These are phyloP conservation scores for Fusarium goolgardi DNA, from an alignment of 2,329 filamentous ascomycete genomes.

Conservation along the genomic window DNA sequence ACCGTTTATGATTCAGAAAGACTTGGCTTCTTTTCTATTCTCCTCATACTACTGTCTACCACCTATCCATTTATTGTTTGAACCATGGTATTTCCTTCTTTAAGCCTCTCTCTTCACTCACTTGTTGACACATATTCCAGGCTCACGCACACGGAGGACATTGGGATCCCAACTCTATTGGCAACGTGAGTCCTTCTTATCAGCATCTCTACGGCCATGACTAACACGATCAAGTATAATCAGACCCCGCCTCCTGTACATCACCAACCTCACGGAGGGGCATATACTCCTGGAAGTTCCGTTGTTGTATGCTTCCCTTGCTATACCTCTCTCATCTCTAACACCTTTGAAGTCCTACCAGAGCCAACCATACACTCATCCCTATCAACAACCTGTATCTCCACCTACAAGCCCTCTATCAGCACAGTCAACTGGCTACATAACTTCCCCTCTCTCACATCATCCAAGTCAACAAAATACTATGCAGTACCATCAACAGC, in stretches of 20 bases:
- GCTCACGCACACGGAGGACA: conserved; percentile 43
- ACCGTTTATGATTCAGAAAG: conserved; percentile 3
- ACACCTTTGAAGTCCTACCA: conserved; percentile 38
- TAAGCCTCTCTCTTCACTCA: neutral
- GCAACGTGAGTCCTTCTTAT: conserved; percentile 20
- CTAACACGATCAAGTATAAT: conserved; percentile 35
- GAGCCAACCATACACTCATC: conserved; percentile 37
- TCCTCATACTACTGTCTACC: neutral
- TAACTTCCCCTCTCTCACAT: conserved; percentile 22
- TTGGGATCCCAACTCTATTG: conserved; percentile 41
- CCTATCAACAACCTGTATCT: conserved; percentile 38
- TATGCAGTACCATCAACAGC: conserved; percentile 42
- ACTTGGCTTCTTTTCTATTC: conserved; percentile 4
- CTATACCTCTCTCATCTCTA: neutral
- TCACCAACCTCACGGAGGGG: conserved; percentile 42
- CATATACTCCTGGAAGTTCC: conserved; percentile 44
- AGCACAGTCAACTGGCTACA: conserved; percentile 28
- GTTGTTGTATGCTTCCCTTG: conserved; percentile 29
- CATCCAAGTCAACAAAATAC: conserved; percentile 34
- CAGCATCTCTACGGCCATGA: neutral
- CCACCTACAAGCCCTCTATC: conserved; percentile 39
- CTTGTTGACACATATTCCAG: conserved; percentile 19
- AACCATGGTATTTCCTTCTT: conserved; percentile 38
- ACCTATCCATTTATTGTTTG: conserved; percentile 24
- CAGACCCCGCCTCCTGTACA: conserved; percentile 22